A percentile compares a stretch with the other conserved stretches of the same genome.
phyloP scores from a whole-genome alignment of 768 basidiomycete genomes.

The Russula brevipes region DNA sequence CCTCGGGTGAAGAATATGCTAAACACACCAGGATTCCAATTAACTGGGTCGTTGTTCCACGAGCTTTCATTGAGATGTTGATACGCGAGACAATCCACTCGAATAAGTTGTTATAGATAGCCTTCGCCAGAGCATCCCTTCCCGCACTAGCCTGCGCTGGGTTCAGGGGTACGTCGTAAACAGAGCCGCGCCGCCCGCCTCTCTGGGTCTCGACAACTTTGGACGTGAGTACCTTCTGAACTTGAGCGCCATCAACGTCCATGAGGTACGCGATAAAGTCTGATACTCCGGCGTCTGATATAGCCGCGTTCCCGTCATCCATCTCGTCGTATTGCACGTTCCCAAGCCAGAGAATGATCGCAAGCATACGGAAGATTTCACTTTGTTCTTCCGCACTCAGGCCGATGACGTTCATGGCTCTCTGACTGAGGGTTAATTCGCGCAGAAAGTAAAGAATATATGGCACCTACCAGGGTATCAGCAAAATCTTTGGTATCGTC shows the following conservation, averaged over 20 bases:
- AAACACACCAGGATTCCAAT: conserved; percentile 82
- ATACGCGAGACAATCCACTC: conserved; percentile 98
- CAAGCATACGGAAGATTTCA: conserved; percentile 91
- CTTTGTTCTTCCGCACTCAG: conserved; percentile 78
- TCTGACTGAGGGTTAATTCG: conserved; percentile 39
- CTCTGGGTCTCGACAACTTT: conserved; percentile 89
- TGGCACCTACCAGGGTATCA: conserved; percentile 72
- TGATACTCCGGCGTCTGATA: conserved; percentile 81
- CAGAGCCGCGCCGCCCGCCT: conserved; percentile 86
- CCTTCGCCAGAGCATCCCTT: conserved; percentile 89
- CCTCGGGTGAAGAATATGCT: not conserved
- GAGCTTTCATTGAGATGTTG: conserved; percentile 94
- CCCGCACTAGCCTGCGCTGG: conserved; percentile 86
- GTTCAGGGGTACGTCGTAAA: conserved; percentile 96
- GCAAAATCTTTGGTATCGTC: conserved; percentile 83
- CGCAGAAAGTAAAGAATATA: not conserved
- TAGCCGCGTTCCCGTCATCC: conserved; percentile 81
- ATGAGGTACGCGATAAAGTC: conserved; percentile 95
- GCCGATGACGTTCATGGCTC: conserved; percentile 92
- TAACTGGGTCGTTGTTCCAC: conserved; percentile 64
- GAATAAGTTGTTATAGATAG: conserved; percentile 96
- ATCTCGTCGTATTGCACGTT: conserved; percentile 87
- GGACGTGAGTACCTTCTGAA: conserved; percentile 83
- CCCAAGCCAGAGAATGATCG: conserved; percentile 90
- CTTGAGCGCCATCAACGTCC: conserved; percentile 71